Evolutionary conservation across 1,139 yeast genomes (phyloP), one percentile per base, ranked within the genome.

Genomic region (Zygoascus sp.): DNA sequence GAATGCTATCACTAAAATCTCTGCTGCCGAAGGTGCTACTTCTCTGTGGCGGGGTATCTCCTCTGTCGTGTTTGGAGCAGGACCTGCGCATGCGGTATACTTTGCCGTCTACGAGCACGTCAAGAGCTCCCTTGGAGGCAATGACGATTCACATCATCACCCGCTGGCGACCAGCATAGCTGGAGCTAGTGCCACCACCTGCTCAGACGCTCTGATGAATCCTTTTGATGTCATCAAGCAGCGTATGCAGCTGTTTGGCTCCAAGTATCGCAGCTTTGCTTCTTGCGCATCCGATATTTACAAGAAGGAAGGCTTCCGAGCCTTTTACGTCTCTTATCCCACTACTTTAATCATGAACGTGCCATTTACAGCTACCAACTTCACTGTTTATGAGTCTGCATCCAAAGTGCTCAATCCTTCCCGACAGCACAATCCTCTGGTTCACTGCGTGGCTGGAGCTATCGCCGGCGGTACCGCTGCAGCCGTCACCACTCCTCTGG

Each of bases 61-160:
- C 13, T 86, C 96, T 1, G 96, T 94, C 54, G 81, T 90, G 9
- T 64, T 92, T 53, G 99, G 99, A 38, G 97, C 99, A n/a, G 99
- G 98, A 4, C 99, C 99, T 1, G 97, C 98, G 8, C 99, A 92
- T 69, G 98, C 98, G 1, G 86, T 94, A 13, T 94, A 94, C 68
- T 92, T 90, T 67, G 84, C 92, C n/a, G 96, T 95, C 6, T 94
- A 90, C 67, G 99, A 92, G 68, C 76, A 82, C 42, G 77, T 92
- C 50, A 90, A 90, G 65, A 80, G 85, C 23, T 68, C 63, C 48
- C 74, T 74, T 51, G 75, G 69, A 35, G 67, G 67, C 20, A 59
- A 61, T 35, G 62, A 58, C 32, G 67, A 66, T 45, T 50, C 59
- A 4, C 83, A 77, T 52, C 83, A 81, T 58, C 88, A 83, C 60